These are phyloP conservation scores for Aspergillus amoenus DNA, from an alignment of 2,329 filamentous ascomycete species.

Conservation along the genomic window DNA sequence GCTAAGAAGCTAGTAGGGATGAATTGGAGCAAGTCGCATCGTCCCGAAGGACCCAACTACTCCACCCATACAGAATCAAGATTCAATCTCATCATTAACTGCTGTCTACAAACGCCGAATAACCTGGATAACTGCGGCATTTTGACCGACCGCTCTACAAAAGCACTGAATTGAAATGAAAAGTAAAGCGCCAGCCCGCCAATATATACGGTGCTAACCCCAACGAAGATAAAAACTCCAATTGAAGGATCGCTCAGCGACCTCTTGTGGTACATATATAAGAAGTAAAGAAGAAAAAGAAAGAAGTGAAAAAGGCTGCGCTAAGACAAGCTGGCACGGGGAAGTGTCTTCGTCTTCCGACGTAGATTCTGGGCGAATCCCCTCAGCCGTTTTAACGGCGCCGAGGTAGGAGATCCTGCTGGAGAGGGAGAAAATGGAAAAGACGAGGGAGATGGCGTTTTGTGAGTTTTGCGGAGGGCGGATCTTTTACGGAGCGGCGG, in stretches of 20 bases:
- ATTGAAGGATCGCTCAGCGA: conserved; percentile 5
- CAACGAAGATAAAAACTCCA: background rate
- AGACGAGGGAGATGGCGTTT: background rate
- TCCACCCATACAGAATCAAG: background rate
- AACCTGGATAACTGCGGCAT: background rate
- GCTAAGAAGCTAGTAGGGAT: background rate
- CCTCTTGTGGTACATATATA: conserved; percentile 5
- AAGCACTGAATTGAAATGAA: background rate
- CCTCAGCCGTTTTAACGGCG: conserved; percentile 2
- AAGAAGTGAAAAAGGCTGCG: conserved; percentile 3
- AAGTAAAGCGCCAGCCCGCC: background rate
- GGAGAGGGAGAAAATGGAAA: background rate
- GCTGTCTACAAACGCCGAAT: background rate
- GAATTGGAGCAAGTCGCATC: background rate
- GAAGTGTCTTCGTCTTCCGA: conserved; percentile 9
- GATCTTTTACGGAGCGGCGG: conserved; percentile 7
- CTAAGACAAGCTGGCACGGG: background rate
- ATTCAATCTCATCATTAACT: background rate
- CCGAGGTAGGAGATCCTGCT: background rate
- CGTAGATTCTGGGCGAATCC: conserved; percentile 7
- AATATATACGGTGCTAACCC: background rate
- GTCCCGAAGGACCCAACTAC: background rate
- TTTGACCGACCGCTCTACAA: background rate
- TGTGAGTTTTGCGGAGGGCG: background rate
- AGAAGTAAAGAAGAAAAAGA: conserved; percentile 4